A percentile compares a stretch with the other conserved stretches of the same genome.
Conservation (phyloP, 805 yeast genomes). For the Lipomyces sp. region DNA sequence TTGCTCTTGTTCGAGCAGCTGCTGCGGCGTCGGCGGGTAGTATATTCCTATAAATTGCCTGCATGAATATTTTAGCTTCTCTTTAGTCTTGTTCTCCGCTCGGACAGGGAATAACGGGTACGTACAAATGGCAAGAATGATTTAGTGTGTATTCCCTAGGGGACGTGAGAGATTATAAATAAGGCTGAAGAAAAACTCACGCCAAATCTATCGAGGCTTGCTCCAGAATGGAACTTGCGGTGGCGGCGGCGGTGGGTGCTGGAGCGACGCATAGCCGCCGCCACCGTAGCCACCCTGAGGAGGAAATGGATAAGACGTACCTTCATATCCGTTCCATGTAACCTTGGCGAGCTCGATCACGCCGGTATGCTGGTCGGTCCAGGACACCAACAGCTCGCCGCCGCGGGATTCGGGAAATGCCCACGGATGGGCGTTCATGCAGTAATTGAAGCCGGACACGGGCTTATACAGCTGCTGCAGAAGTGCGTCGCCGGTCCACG, state of each 20-base stretch:
- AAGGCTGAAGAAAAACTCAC: not conserved
- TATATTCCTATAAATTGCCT: no score
- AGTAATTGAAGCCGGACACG: slow-evolving; percentile 21
- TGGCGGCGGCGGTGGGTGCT: no score
- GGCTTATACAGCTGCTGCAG: slow-evolving; percentile 23
- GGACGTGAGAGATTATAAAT: not conserved
- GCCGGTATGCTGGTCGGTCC: slow-evolving; percentile 28
- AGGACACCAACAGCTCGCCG: slow-evolving; percentile 24
- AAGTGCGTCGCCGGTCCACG: slow-evolving; percentile 23
- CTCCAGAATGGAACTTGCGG: no score
- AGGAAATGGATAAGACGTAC: slow-evolving; percentile 2
- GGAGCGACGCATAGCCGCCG: no score
- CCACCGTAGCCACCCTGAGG: no score
- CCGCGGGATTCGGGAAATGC: slow-evolving; percentile 27
- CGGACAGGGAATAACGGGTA: no score
- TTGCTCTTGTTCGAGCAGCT: not conserved
- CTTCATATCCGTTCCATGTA: slow-evolving; percentile 26
- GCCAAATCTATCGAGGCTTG: not conserved
- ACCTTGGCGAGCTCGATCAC: slow-evolving; percentile 22
- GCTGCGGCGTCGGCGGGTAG: not conserved
- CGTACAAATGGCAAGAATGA: no score
- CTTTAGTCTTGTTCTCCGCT: no score
- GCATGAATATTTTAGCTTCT: no score
- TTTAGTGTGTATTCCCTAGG: not conserved
- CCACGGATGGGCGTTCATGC: slow-evolving; percentile 30